A percentile compares a stretch with the other conserved stretches of the same genome.
Evolutionary conservation across 2,329 filamentous ascomycete species (phyloP).

Genomic region (Neoascochyta sp.): DNA sequence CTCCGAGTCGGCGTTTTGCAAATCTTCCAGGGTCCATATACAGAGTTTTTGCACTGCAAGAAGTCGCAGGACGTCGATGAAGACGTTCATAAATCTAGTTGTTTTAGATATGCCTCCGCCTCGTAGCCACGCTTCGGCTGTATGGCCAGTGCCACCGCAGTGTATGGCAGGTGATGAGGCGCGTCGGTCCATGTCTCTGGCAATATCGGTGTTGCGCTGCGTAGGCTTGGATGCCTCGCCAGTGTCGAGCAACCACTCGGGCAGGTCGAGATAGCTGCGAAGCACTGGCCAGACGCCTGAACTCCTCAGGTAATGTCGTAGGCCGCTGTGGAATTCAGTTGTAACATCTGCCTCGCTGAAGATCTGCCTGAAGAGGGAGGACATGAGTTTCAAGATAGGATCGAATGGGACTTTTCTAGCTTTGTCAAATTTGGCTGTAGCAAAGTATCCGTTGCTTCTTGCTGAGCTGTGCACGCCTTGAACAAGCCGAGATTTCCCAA

Average conservation of each 20-base stretch:
- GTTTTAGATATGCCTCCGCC: conserved; percentile 48
- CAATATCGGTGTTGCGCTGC: conserved; percentile 19
- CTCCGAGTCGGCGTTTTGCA: conserved; percentile 87
- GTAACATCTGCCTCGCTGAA: conserved; percentile 62
- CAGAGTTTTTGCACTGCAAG: conserved; percentile 82
- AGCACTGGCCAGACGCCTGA: conserved; percentile 54
- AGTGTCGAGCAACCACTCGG: conserved; percentile 58
- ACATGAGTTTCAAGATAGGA: conserved; percentile 58
- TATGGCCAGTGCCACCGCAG: conserved; percentile 34
- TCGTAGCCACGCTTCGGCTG: conserved; percentile 46
- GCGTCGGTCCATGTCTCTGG: conserved; percentile 16
- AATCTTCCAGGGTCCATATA: conserved; percentile 81
- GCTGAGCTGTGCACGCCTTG: conserved; percentile 56
- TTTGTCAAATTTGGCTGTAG: conserved; percentile 58
- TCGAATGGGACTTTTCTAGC: conserved; percentile 59
- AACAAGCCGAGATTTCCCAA: conserved; percentile 59
- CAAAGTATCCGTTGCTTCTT: conserved; percentile 58
- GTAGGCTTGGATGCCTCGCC: conserved; percentile 17
- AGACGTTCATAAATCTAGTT: conserved; percentile 79
- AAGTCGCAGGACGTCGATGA: conserved; percentile 78
- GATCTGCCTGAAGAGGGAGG: conserved; percentile 60
- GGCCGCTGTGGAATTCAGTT: conserved; percentile 58
- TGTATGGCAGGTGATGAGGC: conserved; percentile 37
- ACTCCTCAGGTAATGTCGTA: conserved; percentile 54
- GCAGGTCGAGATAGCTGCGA: conserved; percentile 57